Evolutionary conservation across 805 yeast genomes (phyloP), one percentile per base, ranked within the genome.

Genomic region (Lachancea nothofagi): DNA sequence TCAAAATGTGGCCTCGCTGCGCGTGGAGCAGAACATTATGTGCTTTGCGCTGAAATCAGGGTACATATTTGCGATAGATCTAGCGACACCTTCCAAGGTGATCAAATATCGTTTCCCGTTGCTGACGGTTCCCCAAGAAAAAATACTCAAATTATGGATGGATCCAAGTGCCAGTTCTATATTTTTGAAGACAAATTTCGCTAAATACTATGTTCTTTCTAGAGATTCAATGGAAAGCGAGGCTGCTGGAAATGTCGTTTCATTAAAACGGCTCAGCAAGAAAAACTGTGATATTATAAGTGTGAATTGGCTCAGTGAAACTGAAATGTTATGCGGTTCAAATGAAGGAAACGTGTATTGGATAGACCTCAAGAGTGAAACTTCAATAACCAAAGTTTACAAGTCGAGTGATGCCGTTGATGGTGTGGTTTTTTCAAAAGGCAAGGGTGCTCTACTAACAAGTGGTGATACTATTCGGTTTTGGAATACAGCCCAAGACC

Each of bases 21-120:
- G 67, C 13, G 86, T 80, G 5, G 61, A 70, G 17, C 66, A 69
- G 43, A 82, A 83, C 49, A 60, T 73, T 5, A 69, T 83, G 28
- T 70, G 74, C 41, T 61, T 83, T 33, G 75, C 80, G 0, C 64
- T 78, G 41, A 64, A 64, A 35, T 60, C 70, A 7, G 80, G 82
- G 1, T 53, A 68, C 12, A 59, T 83, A n/a, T 74, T 74, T 47
- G 61, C 82, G n/a, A 81, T 84, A 23, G 78, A 82, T 49, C 61
- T 83, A 46, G 78, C 76, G 36, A 69, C 69, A 36, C 93, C 93
- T 1, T 76, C 80, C 25, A 67, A 66, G 6, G 79, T 83, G 4
- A 70, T 67, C 29, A 62, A 58, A 18, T 53, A 67, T n/a, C 58
- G 56, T 9, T 43, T 70, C 2, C 63, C 72, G 0, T 42, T 55